Percentiles rank a stretch among this genome's conserved stretches.
phyloP scores from a whole-genome alignment of 257 asterid genomes.

The Mitragyna speciosa region DNA sequence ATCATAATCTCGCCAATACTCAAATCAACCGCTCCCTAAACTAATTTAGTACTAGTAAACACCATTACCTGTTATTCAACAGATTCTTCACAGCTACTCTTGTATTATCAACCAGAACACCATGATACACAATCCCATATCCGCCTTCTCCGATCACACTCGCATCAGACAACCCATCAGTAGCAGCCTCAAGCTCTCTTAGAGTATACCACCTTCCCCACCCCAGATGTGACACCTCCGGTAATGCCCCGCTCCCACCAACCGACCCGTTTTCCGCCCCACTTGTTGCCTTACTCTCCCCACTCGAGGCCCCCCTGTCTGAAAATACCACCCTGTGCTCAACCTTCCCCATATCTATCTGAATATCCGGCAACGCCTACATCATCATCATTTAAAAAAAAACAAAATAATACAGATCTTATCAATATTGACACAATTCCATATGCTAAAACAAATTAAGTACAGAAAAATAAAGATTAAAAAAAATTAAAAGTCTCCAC shows the following conservation, averaged over 20 bases:
- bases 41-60: background rate
- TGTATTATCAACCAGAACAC: slow-evolving; percentile 70
- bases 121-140: slow-evolving; percentile 86
- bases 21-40: background rate
- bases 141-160: slow-evolving; percentile 98
- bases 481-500: too few relatives aligned
- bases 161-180: slow-evolving; percentile 81
- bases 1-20: background rate
- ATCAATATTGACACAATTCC: background rate
- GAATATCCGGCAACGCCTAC: slow-evolving; percentile 83
- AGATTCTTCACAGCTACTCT: slow-evolving; percentile 83
- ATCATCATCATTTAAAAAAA: slow-evolving; percentile 2
- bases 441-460: background rate
- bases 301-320: slow-evolving; percentile 80
- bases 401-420: slow-evolving; percentile 1
- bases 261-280: slow-evolving; percentile 74
- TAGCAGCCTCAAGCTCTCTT: slow-evolving; percentile 97
- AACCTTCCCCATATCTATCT: slow-evolving; percentile 91
- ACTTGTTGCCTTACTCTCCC: slow-evolving; percentile 88
- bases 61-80: slow-evolving; percentile 70
- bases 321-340: slow-evolving; percentile 95
- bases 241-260: slow-evolving; percentile 81
- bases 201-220: slow-evolving; percentile 99
- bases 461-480: background rate
- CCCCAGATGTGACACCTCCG: slow-evolving; percentile 95